phyloP scores from a whole-genome alignment of 2,329 filamentous ascomycete genomes.

The Fusarium nurragi region DNA sequence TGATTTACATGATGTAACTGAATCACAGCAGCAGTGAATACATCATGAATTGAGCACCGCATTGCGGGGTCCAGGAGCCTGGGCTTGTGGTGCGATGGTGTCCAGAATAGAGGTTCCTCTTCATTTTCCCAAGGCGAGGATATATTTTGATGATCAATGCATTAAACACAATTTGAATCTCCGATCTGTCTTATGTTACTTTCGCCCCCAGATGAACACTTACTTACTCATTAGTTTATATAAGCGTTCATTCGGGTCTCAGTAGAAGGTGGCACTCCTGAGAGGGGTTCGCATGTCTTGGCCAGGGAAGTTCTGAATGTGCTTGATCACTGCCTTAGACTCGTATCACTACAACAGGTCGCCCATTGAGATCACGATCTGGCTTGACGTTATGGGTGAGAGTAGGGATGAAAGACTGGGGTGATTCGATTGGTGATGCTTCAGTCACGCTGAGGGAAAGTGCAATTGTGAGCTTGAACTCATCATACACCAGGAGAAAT shows the following conservation, averaged over 20 bases:
- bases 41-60: constrained; percentile 2
- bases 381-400: not conserved
- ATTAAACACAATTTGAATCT: too few relatives aligned
- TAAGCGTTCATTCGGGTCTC: not conserved
- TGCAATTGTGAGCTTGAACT: not conserved
- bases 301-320: constrained; percentile 2
- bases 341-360: constrained; percentile 22
- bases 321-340: constrained; percentile 8
- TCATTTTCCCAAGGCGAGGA: not conserved
- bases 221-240: not conserved
- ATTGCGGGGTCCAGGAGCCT: constrained; percentile 3
- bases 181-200: too few relatives aligned
- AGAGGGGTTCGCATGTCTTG: not conserved
- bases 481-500: not conserved
- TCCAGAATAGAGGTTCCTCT: not conserved
- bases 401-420: not conserved
- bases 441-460: constrained; percentile 4
- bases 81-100: not conserved
- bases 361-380: not conserved
- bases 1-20: constrained; percentile 4
- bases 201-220: too few relatives aligned
- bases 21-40: constrained; percentile 10
- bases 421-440: constrained; percentile 1
- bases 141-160: not conserved
- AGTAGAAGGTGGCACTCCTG: not conserved